Evolutionary conservation across 2,329 filamentous ascomycete species (phyloP), one percentile per base, ranked within the genome.

Genomic region (Didymella pomorum): DNA sequence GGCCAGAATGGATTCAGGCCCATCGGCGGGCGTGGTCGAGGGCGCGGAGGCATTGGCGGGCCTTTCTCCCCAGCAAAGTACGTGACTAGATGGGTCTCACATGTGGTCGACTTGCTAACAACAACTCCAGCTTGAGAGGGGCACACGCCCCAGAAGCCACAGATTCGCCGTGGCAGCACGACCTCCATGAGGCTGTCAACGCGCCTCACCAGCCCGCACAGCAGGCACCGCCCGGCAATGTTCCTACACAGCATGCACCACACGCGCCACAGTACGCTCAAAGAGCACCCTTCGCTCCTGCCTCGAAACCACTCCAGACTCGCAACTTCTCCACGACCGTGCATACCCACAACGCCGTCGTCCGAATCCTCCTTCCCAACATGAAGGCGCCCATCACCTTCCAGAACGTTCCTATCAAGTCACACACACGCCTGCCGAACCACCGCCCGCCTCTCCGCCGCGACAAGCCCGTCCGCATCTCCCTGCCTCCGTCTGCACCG

Each of bases 391-490:
- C 92, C 6, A 85, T 89, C 44, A 79, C 86, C 41, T 92, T 94
- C 73, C 82, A 91, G 28, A 88, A 89, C 61, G 87, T 96, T 63
- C 87, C 91, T 45, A 87, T 96, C 65, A 95, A 92, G 76, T 91
- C 95, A 71, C 94, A 99, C 78, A 97, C 93, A 39, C 93, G 94
- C 68, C 86, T 99, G 47, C 95, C 95, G 20, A 92, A 98, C 73
- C 95, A 98, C 77, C 89, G 95, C 21, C 95, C 95, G 20, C 95
- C 95, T 50, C 85, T 99, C 47, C 90, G 95, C 62, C 89, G 95
- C 69, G 95, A 99, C 80, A 99, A 98, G 76, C 95, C 95, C 8
- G 95, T 98, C 39, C 89, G 95, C 49, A 92, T 99, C 66, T 97
- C 93, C 9, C 83, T 99, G 41, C 94, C 95, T 2, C 84, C 90